Evolutionary conservation across 768 basidiomycete genomes (phyloP), one percentile per base, ranked within the genome.

Genomic region (Lactarius hengduanensis): DNA sequence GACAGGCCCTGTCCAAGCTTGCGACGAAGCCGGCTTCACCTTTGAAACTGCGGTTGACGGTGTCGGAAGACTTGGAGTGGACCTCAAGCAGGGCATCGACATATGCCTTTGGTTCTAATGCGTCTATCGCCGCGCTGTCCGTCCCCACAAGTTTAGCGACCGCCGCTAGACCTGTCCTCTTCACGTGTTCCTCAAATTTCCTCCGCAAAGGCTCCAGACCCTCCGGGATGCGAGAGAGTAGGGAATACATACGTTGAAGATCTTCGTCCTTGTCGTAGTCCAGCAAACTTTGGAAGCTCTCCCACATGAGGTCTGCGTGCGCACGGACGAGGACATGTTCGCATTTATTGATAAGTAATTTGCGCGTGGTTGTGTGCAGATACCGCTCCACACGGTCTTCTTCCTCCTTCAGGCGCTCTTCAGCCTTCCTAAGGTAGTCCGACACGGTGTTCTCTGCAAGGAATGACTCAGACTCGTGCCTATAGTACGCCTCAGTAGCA

Each of bases 261-360:
- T 98, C 96, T 76, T 95, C 92, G 65, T 94, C 90, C 77, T 95
- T 93, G 77, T 98, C 96, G 75, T 84, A 94, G 75, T 98, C 96
- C 70, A 96, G 86, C 58, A 95, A 77, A 28, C 80, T 80, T 76
- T 96, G 94, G 81, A 98, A 98, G 76, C 88, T 93, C 67, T 96
- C 93, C 88, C 91, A 92, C 87, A 99, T 90, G 54, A 88, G 77
- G 66, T 86, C 84, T 57, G 88, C 81, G 73, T 96, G 95, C 70
- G 90, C 89, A 64, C 90, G 85, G 72, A 99, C 95, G 70, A 99
- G 87, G 32, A 93, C 91, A 68, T 91, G 86, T 76, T 99, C 96
- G 81, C 96, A 98, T 78, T 86, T 89, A 74, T 77, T 83, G 76
- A 91, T 83, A 67, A 92, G 82, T 36, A 86, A 82, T 75, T 93